Evolutionary conservation across 805 yeast species (phyloP), one percentile per base, ranked within the genome.

Genomic region (Cyberlindnera japonica): DNA sequence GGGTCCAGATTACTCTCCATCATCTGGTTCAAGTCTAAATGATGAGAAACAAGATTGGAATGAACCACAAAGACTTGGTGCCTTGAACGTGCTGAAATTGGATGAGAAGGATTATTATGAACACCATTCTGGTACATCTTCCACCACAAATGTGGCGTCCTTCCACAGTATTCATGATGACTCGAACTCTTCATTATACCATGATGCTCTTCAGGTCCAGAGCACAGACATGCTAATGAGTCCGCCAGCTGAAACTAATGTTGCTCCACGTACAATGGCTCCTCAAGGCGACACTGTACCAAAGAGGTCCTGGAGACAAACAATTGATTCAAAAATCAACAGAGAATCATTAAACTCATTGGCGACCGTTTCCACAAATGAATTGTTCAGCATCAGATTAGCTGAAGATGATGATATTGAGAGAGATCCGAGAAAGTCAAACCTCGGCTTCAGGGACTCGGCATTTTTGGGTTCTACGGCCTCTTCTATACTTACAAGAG

Each of bases 361-460:
- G 42, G 89, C 88, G 20, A 88, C 96, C 0, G 90, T 90, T 24
- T 80, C 90, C 23, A 87, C 96, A 1, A 86, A 82, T 37, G 91
- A 87, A 57, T 72, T 89, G 34, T 72, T 88, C 55, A 83, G 86
- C 5, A 87, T 89, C 27, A 74, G 88, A 54, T 68, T 88, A 30
- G 88, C 84, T 3, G 84, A 82, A 27, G 84, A 81, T 45, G 65
- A 64, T 22, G 60, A 61, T 27, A 55, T 71, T 20, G 64, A 64
- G 27, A 68, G 71, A 45, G 69, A 67, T 38, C 70, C 71, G 16
- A 59, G 66, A 43, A 68, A 68, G 47, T 64, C 72, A 2, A 61
- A 63, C 19, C 41, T 68, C 28, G 65, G 63, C 8, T 50, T 61
- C 40, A 59, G 72, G 50, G 74, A 68, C 40, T 68, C 74, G 1